These are phyloP conservation scores for Passalora sequoiae DNA, from an alignment of 2,329 filamentous ascomycete genomes.

Conservation along the genomic window DNA sequence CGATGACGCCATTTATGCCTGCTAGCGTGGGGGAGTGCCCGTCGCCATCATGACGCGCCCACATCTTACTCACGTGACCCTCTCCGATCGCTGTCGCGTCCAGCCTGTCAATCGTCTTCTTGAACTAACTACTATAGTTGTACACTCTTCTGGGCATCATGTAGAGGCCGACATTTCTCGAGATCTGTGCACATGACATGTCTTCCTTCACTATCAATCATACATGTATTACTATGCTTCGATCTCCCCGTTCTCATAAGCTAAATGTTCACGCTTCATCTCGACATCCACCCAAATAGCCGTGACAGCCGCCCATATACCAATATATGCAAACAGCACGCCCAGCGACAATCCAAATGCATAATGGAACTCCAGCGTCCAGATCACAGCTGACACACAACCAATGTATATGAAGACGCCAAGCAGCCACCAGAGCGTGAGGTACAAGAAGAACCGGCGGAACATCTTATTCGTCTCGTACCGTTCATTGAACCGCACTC, in stretches of 20 bases:
- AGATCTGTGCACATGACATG: neutral
- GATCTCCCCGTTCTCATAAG: constrained; percentile 26
- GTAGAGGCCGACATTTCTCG: no score
- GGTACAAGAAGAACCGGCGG: constrained; percentile 27
- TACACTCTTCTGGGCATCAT: no score
- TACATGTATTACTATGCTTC: no score
- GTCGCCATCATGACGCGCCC: no score
- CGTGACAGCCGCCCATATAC: constrained; percentile 24
- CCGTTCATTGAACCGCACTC: constrained; percentile 30
- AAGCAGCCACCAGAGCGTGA: constrained; percentile 30
- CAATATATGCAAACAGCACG: constrained; percentile 29
- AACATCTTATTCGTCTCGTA: constrained; percentile 30
- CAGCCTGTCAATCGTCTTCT: no score
- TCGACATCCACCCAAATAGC: constrained; percentile 26
- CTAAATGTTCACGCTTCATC: constrained; percentile 28
- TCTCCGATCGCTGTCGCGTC: no score
- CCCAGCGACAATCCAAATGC: constrained; percentile 30
- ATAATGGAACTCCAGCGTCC: constrained; percentile 29
- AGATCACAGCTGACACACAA: constrained; percentile 30
- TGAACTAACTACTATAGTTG: no score
- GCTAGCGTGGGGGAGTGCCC: no score
- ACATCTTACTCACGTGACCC: no score
- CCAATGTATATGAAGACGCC: constrained; percentile 29
- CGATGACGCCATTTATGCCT: no score
- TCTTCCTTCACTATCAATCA: neutral